Base-by-base conservation (phyloP, 2,329 filamentous ascomycete species). In the Colletotrichum higginsianum region DNA sequence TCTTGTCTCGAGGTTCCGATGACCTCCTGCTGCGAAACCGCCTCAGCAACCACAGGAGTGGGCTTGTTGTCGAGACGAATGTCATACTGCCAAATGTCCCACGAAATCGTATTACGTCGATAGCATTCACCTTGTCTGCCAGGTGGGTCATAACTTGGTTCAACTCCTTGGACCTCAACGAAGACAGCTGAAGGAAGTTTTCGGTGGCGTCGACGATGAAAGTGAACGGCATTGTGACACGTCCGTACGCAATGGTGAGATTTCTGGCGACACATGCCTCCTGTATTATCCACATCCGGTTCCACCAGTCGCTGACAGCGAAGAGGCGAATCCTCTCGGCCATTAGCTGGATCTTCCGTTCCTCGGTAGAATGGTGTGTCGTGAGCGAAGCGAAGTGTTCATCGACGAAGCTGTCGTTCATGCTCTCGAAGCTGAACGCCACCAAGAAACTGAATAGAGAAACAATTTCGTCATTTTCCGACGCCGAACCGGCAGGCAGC, bases 241-340 rank as follows among this genome's bases (percentile, higher is more conserved):
- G 61, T 4, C 74, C 74, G 11, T 66, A 74, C 2, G 21, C 47
- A 5, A 74, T 49, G 2, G 63, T 53, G 0, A 73, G 72, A 13
- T 23, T 35, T 35, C 26, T 50, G 1, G 74, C 71, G 18, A 74
- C 67, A 0, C 73, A 68, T 3, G 75, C 70, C 26, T 75, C 75
- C 38, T 76, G 75, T 0, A 76, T 56, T 4, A 75, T 60, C 74
- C 75, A 72, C 9, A 73, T 68, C 21, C 72, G 72, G 47, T 66
- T 71, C 68, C 72, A 73, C 72, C 68, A 73, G 42, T 67, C 63
- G 40, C 63, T 55, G 1, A 6, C 46, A 2, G 64, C 72, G 21
- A 73, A 73, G 2, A 18, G 23, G 0, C 68, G 63, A 0, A 47
- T 60, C 18, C 64, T 52, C 35, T 73, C 68, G 21, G 40, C 52